Conservation (phyloP, 2,329 filamentous ascomycete species). For the Fusarium pininemorale region DNA sequence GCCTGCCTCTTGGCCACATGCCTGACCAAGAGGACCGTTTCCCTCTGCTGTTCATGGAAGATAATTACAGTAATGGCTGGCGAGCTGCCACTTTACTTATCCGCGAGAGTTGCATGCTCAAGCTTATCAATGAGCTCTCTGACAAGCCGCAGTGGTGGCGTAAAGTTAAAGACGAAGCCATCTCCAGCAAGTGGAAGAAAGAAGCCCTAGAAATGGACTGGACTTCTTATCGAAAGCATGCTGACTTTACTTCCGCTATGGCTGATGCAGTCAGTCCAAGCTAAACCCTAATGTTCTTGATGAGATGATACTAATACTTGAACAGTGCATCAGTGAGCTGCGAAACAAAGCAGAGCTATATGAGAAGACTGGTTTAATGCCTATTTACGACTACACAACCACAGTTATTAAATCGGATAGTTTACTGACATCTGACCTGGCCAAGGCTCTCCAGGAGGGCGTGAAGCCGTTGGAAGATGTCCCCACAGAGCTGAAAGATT, state of each 20-base stretch:
- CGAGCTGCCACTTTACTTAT: neutral
- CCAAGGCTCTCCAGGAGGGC: neutral
- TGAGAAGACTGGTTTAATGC: neutral
- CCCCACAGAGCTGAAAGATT: neutral
- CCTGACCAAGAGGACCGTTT: neutral
- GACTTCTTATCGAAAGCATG: neutral
- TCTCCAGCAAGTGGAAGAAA: neutral
- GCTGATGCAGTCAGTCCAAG: neutral
- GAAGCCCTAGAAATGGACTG: neutral
- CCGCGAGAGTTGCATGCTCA: neutral
- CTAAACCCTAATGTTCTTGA: accelerated
- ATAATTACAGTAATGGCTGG: neutral
- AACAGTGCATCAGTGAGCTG: neutral
- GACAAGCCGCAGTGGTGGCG: neutral
- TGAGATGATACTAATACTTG: neutral
- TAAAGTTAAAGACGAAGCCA: neutral
- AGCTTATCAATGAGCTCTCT: neutral
- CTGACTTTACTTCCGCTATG: neutral
- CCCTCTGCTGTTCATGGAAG: neutral
- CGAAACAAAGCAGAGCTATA: neutral
- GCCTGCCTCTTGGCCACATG: neutral
- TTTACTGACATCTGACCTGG: neutral
- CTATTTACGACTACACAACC: neutral
- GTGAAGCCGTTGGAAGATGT: neutral
- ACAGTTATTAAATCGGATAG: neutral